Percentiles rank a stretch among this genome's conserved stretches.
Evolutionary conservation across 176 grass and related monocot genomes (phyloP).

Genomic region (Rhynchospora pubera): DNA sequence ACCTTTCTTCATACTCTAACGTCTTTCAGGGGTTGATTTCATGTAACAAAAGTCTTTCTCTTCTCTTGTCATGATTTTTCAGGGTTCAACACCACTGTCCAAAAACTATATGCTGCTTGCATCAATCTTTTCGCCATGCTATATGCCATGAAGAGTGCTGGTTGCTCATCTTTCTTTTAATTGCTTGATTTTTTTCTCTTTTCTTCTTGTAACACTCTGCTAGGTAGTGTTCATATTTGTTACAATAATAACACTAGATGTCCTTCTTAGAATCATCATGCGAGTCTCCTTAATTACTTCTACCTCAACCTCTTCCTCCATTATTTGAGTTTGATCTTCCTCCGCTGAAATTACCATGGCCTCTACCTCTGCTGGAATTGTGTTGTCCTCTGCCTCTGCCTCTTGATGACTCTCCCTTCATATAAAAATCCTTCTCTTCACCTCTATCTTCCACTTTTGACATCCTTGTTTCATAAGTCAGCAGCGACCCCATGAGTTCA

Average conservation of each 20-base stretch:
- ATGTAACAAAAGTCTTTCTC: no score
- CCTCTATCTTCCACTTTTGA: not conserved
- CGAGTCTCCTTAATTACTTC: not conserved
- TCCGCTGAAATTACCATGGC: not conserved
- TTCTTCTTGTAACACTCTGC: not conserved
- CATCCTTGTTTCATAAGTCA: not conserved
- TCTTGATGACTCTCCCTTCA: not conserved
- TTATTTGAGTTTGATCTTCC: no score
- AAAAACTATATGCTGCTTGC: no score
- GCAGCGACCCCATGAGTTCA: constrained; percentile 8
- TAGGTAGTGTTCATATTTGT: not conserved
- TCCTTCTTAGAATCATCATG: not conserved
- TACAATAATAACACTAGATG: not conserved
- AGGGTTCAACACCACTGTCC: no score
- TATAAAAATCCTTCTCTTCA: not conserved
- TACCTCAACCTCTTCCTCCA: not conserved
- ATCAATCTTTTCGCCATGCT: no score
- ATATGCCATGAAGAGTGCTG: no score
- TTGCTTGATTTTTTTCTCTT: not conserved
- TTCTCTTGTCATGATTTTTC: no score
- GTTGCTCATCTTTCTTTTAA: not conserved
- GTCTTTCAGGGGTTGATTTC: no score
- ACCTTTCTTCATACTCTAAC: no score
- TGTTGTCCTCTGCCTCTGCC: not conserved
- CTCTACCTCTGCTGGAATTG: not conserved